These are phyloP conservation scores for Pseudogymnoascus sp. DNA, from an alignment of 2,329 filamentous ascomycete genomes.

Conservation along the genomic window DNA sequence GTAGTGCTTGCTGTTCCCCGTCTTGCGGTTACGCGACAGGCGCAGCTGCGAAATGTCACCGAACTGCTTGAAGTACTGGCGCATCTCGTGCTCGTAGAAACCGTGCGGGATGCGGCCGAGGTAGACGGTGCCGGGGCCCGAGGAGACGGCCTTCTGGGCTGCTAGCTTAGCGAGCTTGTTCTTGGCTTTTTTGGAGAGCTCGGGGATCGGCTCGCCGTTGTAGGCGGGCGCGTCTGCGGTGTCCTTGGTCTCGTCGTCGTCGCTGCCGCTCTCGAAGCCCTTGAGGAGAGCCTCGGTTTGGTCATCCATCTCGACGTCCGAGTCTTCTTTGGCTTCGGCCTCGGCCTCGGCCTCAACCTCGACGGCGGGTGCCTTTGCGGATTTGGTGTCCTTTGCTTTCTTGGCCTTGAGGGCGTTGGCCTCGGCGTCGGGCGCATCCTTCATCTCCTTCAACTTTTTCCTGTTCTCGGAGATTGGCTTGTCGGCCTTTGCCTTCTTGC, in stretches of 20 bases:
- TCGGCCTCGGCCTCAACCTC: conserved; percentile 2
- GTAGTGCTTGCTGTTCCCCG: conserved; percentile 85
- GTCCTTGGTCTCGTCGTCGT: conserved; percentile 34
- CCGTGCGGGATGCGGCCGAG: conserved; percentile 86
- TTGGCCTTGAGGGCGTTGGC: conserved; percentile 15
- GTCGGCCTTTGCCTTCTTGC: conserved; percentile 15
- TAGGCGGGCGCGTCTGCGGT: neutral
- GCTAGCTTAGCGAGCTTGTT: conserved; percentile 37
- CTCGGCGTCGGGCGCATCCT: conserved; percentile 14
- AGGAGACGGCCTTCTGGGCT: conserved; percentile 34
- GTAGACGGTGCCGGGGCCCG: conserved; percentile 73
- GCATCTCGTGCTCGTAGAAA: conserved; percentile 97
- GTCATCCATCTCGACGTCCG: conserved; percentile 33
- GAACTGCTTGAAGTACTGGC: conserved; percentile 88
- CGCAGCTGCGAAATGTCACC: conserved; percentile 71
- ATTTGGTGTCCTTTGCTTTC: conserved; percentile 19
- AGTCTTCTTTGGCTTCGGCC: conserved; percentile 28
- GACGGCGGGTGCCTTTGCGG: conserved; percentile 15
- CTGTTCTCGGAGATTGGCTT: conserved; percentile 10
- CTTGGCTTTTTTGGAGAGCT: conserved; percentile 26
- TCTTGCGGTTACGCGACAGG: conserved; percentile 85
- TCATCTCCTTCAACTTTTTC: conserved; percentile 17
- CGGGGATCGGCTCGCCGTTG: conserved; percentile 5
- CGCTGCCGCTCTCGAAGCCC: conserved; percentile 48
- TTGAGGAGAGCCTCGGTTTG: conserved; percentile 46